Percentiles rank a stretch among this genome's conserved stretches.
phyloP scores from a whole-genome alignment of 169 alveolate species.

The Cardiosporidium cionae region DNA sequence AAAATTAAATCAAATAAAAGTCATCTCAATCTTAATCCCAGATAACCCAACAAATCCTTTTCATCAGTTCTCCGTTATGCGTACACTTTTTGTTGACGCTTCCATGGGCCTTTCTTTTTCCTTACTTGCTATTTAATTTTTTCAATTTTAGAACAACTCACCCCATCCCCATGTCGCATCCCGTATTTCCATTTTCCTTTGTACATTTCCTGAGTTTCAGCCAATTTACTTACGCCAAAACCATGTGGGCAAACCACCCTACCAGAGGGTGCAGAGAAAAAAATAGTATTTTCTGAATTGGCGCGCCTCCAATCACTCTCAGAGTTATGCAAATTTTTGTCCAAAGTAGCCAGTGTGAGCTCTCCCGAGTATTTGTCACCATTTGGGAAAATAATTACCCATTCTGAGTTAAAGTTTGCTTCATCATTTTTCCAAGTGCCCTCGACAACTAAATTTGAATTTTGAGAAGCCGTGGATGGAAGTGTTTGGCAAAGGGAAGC shows the following conservation, averaged over 20 bases:
- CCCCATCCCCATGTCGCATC: conserved; percentile 36
- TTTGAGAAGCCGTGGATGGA: background rate
- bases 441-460: background rate
- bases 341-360: background rate
- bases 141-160: too few relatives aligned
- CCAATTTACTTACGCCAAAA: conserved; percentile 18
- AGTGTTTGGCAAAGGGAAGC: background rate
- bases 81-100: too few relatives aligned
- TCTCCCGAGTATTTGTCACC: conserved; percentile 34
- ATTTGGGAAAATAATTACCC: conserved; percentile 24
- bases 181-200: conserved; percentile 35
- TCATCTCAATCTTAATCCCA: too few relatives aligned
- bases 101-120: too few relatives aligned
- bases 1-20: too few relatives aligned
- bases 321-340: background rate
- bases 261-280: background rate
- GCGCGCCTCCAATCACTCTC: background rate
- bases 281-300: background rate
- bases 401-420: conserved; percentile 17
- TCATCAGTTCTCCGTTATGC: too few relatives aligned
- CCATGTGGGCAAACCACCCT: conserved; percentile 25
- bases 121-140: too few relatives aligned
- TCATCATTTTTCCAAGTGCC: conserved; percentile 27
- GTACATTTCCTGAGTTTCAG: conserved; percentile 25
- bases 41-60: too few relatives aligned